Conservation (phyloP, 73 alveolate species). For the Tetrahymena elliotti region DNA sequence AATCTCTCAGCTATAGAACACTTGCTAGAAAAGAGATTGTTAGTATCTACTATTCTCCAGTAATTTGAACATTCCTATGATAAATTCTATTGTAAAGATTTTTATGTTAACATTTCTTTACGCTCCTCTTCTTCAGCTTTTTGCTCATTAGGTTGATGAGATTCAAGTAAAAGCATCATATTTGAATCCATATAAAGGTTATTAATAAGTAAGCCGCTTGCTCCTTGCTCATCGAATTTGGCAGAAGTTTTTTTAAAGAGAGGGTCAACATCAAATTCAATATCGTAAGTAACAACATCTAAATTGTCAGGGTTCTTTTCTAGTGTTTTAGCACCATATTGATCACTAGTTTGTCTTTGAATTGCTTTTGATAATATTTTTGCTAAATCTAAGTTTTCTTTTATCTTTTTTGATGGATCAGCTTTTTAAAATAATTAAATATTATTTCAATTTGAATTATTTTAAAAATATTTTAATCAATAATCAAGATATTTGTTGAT, state of each 20-base stretch:
- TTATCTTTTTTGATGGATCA: not conserved
- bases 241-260: conserved; percentile 69
- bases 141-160: not conserved
- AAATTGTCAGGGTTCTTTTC: conserved; percentile 75
- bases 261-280: conserved; percentile 77
- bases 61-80: not conserved
- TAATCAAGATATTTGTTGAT: no score
- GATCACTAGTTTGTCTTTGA: not conserved
- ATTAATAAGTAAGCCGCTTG: conserved; percentile 67
- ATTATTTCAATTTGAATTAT: no score
- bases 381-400: not conserved
- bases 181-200: conserved; percentile 67
- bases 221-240: conserved; percentile 80
- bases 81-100: not conserved
- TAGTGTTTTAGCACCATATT: conserved; percentile 69
- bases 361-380: not conserved
- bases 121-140: not conserved
- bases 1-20: not conserved
- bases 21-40: not conserved
- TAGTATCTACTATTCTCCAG: not conserved
- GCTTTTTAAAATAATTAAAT: not conserved
- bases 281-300: conserved; percentile 70
- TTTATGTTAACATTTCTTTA: not conserved
- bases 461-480: no score
- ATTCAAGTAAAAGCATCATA: conserved; percentile 13